Evolutionary conservation across 441 rosid genomes (phyloP).

Genomic region (Mallotus japonicus): DNA sequence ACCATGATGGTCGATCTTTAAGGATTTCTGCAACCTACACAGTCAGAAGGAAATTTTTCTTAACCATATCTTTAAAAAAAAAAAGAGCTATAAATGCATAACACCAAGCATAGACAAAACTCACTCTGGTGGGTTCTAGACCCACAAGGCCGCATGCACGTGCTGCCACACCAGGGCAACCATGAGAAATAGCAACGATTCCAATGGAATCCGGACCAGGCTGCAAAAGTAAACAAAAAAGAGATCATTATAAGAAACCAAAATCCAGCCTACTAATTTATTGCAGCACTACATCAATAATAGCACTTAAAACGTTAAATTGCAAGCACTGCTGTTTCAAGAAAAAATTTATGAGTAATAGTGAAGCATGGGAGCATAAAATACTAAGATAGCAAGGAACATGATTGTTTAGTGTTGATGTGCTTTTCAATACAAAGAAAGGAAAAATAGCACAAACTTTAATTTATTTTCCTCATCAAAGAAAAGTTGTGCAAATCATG

Average conservation of each 20-base stretch:
- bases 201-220: conserved; percentile 99
- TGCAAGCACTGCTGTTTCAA: not conserved
- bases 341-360: not conserved
- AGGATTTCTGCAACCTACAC: conserved; percentile 91
- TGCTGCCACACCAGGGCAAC: conserved; percentile 99
- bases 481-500: not conserved
- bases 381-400: not conserved
- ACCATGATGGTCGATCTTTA: conserved; percentile 95
- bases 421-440: not conserved
- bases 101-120: conserved; percentile 17
- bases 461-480: not conserved
- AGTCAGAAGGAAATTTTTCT: conserved; percentile 1
- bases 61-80: not conserved
- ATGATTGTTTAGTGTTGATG: not conserved
- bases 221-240: conserved; percentile 35
- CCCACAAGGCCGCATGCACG: conserved; percentile 99
- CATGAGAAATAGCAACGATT: conserved; percentile 99
- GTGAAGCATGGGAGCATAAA: not conserved
- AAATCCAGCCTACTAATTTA: not conserved
- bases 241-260: not conserved
- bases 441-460: not conserved
- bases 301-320: not conserved
- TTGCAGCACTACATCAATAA: not conserved
- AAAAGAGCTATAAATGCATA: not conserved
- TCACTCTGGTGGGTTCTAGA: conserved; percentile 95